phyloP scores from a whole-genome alignment of 768 basidiomycete genomes.

The Pleurotus giganteus region DNA sequence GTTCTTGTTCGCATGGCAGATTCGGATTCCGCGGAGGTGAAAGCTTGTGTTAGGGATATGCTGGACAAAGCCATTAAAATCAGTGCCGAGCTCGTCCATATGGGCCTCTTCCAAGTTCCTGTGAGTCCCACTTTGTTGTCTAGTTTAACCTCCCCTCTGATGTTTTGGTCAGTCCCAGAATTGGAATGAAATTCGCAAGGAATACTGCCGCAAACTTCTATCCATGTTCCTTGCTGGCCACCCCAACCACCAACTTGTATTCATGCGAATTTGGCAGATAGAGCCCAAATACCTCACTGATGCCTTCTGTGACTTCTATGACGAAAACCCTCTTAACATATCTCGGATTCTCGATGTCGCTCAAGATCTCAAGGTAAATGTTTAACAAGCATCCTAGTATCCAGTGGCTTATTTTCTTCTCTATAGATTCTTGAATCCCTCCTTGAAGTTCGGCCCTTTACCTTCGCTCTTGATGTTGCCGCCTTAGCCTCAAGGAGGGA shows the following conservation, averaged over 20 bases:
- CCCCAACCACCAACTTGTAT: slow-evolving; percentile 94
- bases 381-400: neutral
- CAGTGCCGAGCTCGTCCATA: slow-evolving; percentile 90
- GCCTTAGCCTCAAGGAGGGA: slow-evolving; percentile 91
- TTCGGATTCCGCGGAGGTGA: slow-evolving; percentile 68
- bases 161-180: slow-evolving; percentile 54
- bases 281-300: slow-evolving; percentile 82
- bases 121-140: slow-evolving; percentile 45
- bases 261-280: slow-evolving; percentile 95
- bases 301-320: slow-evolving; percentile 90
- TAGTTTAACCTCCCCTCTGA: slow-evolving; percentile 6
- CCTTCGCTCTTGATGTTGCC: slow-evolving; percentile 91
- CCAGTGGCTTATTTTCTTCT: neutral
- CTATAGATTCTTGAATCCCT: slow-evolving; percentile 86
- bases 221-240: slow-evolving; percentile 90
- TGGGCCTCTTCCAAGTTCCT: slow-evolving; percentile 88
- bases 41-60: slow-evolving; percentile 82
- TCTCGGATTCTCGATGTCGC: slow-evolving; percentile 94
- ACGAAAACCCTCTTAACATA: slow-evolving; percentile 89
- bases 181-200: slow-evolving; percentile 87
- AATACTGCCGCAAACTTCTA: slow-evolving; percentile 82
- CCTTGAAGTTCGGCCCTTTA: slow-evolving; percentile 84
- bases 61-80: slow-evolving; percentile 92
- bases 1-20: slow-evolving; percentile 80
- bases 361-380: slow-evolving; percentile 84